Evolutionary conservation across 2,329 filamentous ascomycete species (phyloP).

Genomic region (Aspergillus viridinutans): DNA sequence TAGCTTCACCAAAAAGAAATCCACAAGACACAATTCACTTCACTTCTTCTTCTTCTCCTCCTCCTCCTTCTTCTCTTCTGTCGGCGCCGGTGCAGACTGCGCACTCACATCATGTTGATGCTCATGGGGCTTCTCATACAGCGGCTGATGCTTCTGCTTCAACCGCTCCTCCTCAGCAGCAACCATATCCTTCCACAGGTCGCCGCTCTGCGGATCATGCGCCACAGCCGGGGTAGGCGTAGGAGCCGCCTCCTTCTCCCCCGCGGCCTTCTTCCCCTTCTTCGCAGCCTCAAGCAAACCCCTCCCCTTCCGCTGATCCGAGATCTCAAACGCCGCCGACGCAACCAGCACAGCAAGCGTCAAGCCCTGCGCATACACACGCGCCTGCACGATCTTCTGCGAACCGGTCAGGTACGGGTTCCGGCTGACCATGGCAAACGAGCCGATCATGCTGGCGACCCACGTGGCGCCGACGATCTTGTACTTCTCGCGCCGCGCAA

Average conservation of each 20-base stretch:
- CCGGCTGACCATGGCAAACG: slow-evolving; percentile 70
- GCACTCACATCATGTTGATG: slow-evolving; percentile 1
- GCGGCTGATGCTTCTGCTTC: slow-evolving; percentile 38
- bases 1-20: neutral
- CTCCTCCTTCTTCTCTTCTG: neutral
- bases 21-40: neutral
- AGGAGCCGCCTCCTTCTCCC: slow-evolving; percentile 66
- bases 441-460: slow-evolving; percentile 73
- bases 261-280: slow-evolving; percentile 76
- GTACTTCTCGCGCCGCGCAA: slow-evolving; percentile 78
- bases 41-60: slow-evolving; percentile 11
- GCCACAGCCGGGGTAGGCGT: slow-evolving; percentile 78
- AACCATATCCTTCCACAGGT: slow-evolving; percentile 73
- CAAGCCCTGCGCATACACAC: slow-evolving; percentile 88
- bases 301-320: slow-evolving; percentile 70
- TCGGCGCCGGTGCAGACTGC: slow-evolving; percentile 6
- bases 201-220: slow-evolving; percentile 79
- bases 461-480: slow-evolving; percentile 77
- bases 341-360: slow-evolving; percentile 80
- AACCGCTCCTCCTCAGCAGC: slow-evolving; percentile 44
- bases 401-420: slow-evolving; percentile 68
- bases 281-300: slow-evolving; percentile 46
- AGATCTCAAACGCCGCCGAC: slow-evolving; percentile 75
- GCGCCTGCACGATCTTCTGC: slow-evolving; percentile 91
- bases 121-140: slow-evolving; percentile 29